phyloP scores from a whole-genome alignment of 139 green algal genomes.

The Chlorella ohadii region DNA sequence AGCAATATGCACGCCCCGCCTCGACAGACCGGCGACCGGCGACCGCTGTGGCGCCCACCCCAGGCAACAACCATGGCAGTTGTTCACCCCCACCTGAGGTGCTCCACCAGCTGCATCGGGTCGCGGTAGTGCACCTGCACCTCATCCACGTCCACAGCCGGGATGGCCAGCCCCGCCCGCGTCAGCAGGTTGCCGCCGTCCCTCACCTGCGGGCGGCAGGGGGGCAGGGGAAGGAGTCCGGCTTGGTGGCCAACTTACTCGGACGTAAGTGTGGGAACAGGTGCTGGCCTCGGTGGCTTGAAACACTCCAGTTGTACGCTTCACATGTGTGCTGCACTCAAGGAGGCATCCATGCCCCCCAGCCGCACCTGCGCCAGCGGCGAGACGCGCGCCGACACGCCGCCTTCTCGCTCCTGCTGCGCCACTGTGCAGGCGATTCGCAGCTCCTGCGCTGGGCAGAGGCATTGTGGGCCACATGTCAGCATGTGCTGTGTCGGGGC shows the following conservation, averaged over 20 bases:
- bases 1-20: no score
- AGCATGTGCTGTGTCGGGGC: no score
- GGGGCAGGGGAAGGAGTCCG: neutral
- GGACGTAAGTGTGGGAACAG: neutral
- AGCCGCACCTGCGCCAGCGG: constrained; percentile 73
- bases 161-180: constrained; percentile 70
- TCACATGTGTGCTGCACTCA: no score
- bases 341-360: neutral
- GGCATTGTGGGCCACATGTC: neutral
- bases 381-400: constrained; percentile 78
- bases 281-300: no score
- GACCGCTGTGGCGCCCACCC: neutral
- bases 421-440: constrained; percentile 79
- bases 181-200: constrained; percentile 84
- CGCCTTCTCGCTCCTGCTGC: constrained; percentile 83
- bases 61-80: neutral
- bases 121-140: constrained; percentile 51
- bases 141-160: constrained; percentile 83
- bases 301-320: no score
- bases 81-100: constrained; percentile 55
- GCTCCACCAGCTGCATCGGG: constrained; percentile 63
- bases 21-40: no score
- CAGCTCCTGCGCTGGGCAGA: constrained; percentile 62
- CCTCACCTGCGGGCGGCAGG: constrained; percentile 57
- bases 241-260: no score